Evolutionary conservation across 2,329 filamentous ascomycete species (phyloP).

Genomic region (Zymoseptoria brevis): DNA sequence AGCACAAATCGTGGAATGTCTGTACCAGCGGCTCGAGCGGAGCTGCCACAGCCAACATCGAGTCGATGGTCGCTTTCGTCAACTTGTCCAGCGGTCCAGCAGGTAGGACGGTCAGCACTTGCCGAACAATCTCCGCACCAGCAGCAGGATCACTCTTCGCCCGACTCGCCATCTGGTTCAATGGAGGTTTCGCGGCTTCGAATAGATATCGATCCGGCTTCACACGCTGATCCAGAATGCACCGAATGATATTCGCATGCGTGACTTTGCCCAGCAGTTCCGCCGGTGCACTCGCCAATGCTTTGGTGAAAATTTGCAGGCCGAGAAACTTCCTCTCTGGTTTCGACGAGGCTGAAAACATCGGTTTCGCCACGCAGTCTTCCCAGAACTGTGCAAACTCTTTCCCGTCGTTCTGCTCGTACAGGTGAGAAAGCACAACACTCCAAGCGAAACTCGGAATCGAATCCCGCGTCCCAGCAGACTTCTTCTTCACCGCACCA

Average conservation of each 20-base stretch:
- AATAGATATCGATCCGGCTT: conserved; percentile 72
- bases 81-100: conserved; percentile 72
- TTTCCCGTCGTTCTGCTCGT: conserved; percentile 25
- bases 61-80: conserved; percentile 76
- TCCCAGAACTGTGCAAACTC: conserved; percentile 75
- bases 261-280: conserved; percentile 56
- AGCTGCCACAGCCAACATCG: conserved; percentile 56
- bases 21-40: conserved; percentile 48
- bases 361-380: conserved; percentile 74
- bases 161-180: conserved; percentile 61
- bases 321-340: conserved; percentile 88
- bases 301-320: conserved; percentile 75
- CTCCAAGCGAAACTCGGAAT: conserved; percentile 86
- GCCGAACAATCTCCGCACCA: conserved; percentile 53
- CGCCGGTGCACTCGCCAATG: conserved; percentile 50
- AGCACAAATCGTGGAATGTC: conserved; percentile 37
- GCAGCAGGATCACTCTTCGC: conserved; percentile 55
- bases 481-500: conserved; percentile 41
- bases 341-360: conserved; percentile 75
- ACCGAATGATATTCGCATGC: conserved; percentile 73
- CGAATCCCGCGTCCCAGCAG: conserved; percentile 57
- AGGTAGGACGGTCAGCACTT: conserved; percentile 62
- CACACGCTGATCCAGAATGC: conserved; percentile 73
- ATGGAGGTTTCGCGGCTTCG: conserved; percentile 64
- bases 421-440: conserved; percentile 52